Base-by-base conservation (phyloP, 2,329 filamentous ascomycete species). In the Pestalotiopsis sp. region DNA sequence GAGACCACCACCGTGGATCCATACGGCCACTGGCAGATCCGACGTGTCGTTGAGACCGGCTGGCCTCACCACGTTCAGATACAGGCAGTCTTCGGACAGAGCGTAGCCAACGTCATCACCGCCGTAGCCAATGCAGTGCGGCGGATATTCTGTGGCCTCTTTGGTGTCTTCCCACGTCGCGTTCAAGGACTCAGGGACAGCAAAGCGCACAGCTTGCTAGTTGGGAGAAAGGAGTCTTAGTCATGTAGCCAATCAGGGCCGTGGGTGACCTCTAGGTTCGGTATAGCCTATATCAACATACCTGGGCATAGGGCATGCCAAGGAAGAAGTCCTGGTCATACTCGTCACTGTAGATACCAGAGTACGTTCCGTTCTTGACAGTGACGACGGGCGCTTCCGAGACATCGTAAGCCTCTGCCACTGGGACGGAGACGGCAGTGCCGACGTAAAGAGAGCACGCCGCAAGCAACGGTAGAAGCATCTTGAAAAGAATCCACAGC, bases 221-320 rank as follows among this genome's bases (percentile, higher is more conserved):
- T 30, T 57, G 52, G 20, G 35, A 39, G 20, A 13, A 38, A 63
- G 86, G 77, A 68, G 81, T 73, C 0, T 58, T n/a, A 10, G 81
- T 83, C 26, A 83, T 30, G 77, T 64, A 64, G 11, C 20, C 13
- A 35, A 60, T n/a, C 39, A 44, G 61, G 30, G 38, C 26, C 22
- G 14, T 17, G 30, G 59, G n/a, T 30, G 59, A 39, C 4, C 38
- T 20, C 10, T 20, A 35, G 30, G 35, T 35, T 30, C 30, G 11
- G 17, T n/a, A 17, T 14, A 17, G 14, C 48, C n/a, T 52, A 39
- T 14, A n/a, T 11, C 22, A 20, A 0, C 84, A 84, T 63, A 85
- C 82, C 69, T 84, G 81, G 2, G 85, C 85, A 73, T 83, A 88
- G 0, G 85, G 86, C 14, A 88, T 82, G 4, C 81, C 82, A 4